These are phyloP conservation scores for Penicillium turbatum DNA, from an alignment of 495 filamentous ascomycete genomes.

Conservation along the genomic window DNA sequence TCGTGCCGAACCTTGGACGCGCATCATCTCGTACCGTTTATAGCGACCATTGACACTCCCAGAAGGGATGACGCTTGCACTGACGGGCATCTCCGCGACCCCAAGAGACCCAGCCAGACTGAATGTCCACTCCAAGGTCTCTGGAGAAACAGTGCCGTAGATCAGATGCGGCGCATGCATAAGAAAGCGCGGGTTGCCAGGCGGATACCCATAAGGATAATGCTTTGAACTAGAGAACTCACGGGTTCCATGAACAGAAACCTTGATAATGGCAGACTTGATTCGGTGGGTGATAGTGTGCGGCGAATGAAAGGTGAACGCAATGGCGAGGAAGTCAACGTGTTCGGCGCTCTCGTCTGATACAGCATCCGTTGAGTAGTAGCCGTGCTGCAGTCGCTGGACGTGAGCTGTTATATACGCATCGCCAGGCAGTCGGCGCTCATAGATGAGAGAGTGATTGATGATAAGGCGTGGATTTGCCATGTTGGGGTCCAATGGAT, in stretches of 20 bases:
- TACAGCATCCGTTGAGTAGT: slow-evolving; percentile 38
- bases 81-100: slow-evolving; percentile 41
- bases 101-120: slow-evolving; percentile 47
- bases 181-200: slow-evolving; percentile 40
- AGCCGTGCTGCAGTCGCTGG: slow-evolving; percentile 50
- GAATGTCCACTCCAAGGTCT: slow-evolving; percentile 51
- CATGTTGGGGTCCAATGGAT: slow-evolving; percentile 34
- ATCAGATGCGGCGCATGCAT: slow-evolving; percentile 51
- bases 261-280: slow-evolving; percentile 44
- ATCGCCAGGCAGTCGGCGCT: slow-evolving; percentile 45
- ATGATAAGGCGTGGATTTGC: slow-evolving; percentile 41
- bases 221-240: slow-evolving; percentile 5
- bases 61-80: slow-evolving; percentile 41
- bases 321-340: slow-evolving; percentile 50
- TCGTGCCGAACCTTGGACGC: slow-evolving; percentile 49
- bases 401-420: slow-evolving; percentile 51
- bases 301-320: slow-evolving; percentile 48
- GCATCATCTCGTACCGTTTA: slow-evolving; percentile 51
- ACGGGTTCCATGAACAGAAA: slow-evolving; percentile 26
- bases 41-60: slow-evolving; percentile 38
- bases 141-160: slow-evolving; percentile 49
- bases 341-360: slow-evolving; percentile 40
- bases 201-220: slow-evolving; percentile 9
- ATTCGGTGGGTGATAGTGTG: slow-evolving; percentile 42
- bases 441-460: slow-evolving; percentile 48